Base-by-base conservation (phyloP, 352 stramenopile species). In the Phytophthora litchii region DNA sequence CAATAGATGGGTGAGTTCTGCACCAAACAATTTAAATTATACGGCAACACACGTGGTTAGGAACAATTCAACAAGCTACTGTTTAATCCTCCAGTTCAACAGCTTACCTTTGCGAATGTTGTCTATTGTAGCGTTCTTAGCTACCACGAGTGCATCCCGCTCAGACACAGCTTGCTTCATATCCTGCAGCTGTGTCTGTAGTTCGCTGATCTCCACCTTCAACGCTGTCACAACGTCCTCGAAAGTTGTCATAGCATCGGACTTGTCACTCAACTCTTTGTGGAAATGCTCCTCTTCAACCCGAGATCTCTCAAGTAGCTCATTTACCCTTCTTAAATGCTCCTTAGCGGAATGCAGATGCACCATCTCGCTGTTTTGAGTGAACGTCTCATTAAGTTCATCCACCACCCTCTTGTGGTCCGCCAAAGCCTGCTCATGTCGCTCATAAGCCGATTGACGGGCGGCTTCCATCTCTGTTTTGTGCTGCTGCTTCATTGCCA, bases 31-130 rank as follows among this genome's bases (percentile, higher is more conserved):
- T 23, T 41, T 6, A 45, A 34, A 34, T 3, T 3, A 12, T 34
- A 51, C 19, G 36, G n/a, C 8, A 45, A 17, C 43, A 14, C 25
- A 60, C 16, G n/a, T 14, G 13, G 9, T 32, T n/a, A 21, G 7
- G 35, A 48, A 38, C 27, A 4, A 54, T 1, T 19, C 20, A 11
- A 20, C 21, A 35, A 35, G 6, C 13, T 27, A 47, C 32, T 34
- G 4, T 20, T 8, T 9, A 32, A 9, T 12, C 4, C 10, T 17
- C 12, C 29, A 47, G 13, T 13, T 3, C 4, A 41, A 12, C 23
- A 27, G 23, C 17, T 20, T 59, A 76, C 71, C 64, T 73, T 85
- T 86, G n/a, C 75, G 75, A 16, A 87, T 49, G 35, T 67, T 87
- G 16, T 83, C 73, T 16, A 86, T 73, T 25, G 75, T 84, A 12